Evolutionary conservation across 768 basidiomycete genomes (phyloP), one percentile per base, ranked within the genome.

Genomic region (Mycena galericulata): DNA sequence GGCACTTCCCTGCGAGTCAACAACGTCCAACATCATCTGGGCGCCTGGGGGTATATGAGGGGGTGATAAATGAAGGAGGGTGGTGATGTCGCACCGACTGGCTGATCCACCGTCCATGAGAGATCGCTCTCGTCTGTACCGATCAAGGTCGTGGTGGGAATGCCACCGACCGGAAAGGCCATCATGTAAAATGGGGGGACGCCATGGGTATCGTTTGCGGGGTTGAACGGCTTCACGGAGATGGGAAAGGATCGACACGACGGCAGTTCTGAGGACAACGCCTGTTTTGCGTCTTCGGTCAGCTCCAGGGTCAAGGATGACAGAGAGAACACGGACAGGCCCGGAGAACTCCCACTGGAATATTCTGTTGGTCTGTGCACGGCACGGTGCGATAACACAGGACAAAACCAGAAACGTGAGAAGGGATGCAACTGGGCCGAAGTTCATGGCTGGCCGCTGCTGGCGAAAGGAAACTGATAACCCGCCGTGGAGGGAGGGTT

Each of bases 1-100:
- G 1, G 80, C 76, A n/a, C 74, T 79, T 7, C 80, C 80, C 8
- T 75, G 62, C 1, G 81, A 74, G 69, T 86, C 82, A 3, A 82
- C 72, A 11, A 84, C 78, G 10, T 72, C 75, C 17, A 85, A 69
- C 61, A 85, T 53, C 34, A 86, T 60, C 36, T 73, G 62, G 9
- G 82, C 72, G 30, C 80, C 86, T 86, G 55, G 7, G 38, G 54
- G 36, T 64, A 47, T 41, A 45, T 34, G 27, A 60, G 53, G 0
- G n/a, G 41, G 26, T 43, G 30, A 22, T 30, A 26, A 50, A 41
- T 17, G n/a, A 22, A 12, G 4, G 30, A 54, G 22, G 40, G n/a
- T 5, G 3, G 38, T 5, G 47, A 18, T 79, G 46, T n/a, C n/a
- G n/a, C 62, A 83, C 85, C 81, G 66, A 71, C 54, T 56, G 73